A percentile compares a stretch with the other conserved stretches of the same genome.
Evolutionary conservation across 345 rosid genomes (phyloP).

Genomic region (Brassica napus): DNA sequence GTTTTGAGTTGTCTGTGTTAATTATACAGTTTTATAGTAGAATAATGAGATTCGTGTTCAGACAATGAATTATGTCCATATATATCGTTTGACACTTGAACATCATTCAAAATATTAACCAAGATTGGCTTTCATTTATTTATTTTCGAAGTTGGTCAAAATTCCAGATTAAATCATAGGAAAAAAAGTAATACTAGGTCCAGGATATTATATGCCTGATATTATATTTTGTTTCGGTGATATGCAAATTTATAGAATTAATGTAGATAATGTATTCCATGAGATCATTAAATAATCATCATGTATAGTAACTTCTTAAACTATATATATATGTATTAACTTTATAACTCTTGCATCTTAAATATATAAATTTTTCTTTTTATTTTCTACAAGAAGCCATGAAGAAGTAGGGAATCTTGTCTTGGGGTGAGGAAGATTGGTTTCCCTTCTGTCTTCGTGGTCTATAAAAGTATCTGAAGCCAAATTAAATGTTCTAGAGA

Average conservation of each 20-base stretch:
- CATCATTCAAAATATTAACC: not conserved
- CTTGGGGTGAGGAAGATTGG: constrained; percentile 33
- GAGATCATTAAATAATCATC: not conserved
- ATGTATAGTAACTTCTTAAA: not conserved
- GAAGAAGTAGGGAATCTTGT: constrained; percentile 30
- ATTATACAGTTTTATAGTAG: not conserved
- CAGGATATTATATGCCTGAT: not conserved
- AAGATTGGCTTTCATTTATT: not conserved
- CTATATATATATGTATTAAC: too few species aligned
- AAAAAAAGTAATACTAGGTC: not conserved
- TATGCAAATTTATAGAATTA: not conserved
- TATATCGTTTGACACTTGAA: constrained; percentile 12
- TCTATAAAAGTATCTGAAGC: constrained; percentile 5
- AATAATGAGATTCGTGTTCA: constrained; percentile 29
- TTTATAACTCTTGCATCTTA: not conserved
- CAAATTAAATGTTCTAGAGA: constrained; percentile 18
- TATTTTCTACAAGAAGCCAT: not conserved
- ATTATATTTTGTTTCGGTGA: not conserved
- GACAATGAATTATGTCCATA: constrained; percentile 5
- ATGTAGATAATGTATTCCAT: not conserved
- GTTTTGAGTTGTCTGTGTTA: not conserved
- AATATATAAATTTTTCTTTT: not conserved
- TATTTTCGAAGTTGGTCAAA: not conserved
- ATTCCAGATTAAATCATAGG: not conserved
- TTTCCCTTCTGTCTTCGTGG: not conserved